These are phyloP conservation scores for Irpex lacteus DNA, from an alignment of 1,284 basidiomycete genomes.

Conservation along the genomic window DNA sequence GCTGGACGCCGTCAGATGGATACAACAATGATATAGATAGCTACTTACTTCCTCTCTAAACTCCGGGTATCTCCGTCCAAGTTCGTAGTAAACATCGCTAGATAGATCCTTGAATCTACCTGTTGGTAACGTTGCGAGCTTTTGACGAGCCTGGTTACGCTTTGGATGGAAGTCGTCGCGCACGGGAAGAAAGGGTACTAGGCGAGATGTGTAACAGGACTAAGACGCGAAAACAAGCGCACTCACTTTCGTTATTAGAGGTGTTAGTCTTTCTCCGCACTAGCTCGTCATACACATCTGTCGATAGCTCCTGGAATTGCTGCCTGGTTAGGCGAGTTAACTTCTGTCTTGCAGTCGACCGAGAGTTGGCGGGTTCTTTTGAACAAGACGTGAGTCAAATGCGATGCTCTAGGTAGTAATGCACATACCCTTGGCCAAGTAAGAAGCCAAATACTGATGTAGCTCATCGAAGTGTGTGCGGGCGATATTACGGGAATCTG, in stretches of 20 bases:
- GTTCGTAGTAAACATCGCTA: slow-evolving; percentile 95
- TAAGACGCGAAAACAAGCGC: slow-evolving; percentile 2
- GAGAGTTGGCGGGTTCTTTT: slow-evolving; percentile 72
- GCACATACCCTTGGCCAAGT: slow-evolving; percentile 66
- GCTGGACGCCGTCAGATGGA: slow-evolving; percentile 11
- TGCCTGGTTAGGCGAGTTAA: slow-evolving; percentile 86
- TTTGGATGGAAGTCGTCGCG: slow-evolving; percentile 98
- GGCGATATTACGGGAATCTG: slow-evolving; percentile 66
- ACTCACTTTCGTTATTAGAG: slow-evolving; percentile 59
- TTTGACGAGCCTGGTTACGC: slow-evolving; percentile 97
- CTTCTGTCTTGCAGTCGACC: slow-evolving; percentile 86
- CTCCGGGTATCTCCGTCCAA: slow-evolving; percentile 92
- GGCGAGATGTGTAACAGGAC: slow-evolving; percentile 8
- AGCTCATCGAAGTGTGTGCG: slow-evolving; percentile 76
- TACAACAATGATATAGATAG: background rate
- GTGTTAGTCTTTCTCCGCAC: slow-evolving; percentile 68
- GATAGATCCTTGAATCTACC: slow-evolving; percentile 95
- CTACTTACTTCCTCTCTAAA: slow-evolving; percentile 73
- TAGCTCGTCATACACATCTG: slow-evolving; percentile 93
- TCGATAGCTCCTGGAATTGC: slow-evolving; percentile 92
- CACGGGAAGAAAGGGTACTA: slow-evolving; percentile 87
- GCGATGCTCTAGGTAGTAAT: background rate
- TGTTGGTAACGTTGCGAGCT: slow-evolving; percentile 91
- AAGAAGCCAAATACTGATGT: slow-evolving; percentile 67
- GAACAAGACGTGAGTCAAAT: background rate